These are phyloP conservation scores for Leccinum huronense DNA, from an alignment of 1,284 basidiomycete genomes.

Conservation along the genomic window DNA sequence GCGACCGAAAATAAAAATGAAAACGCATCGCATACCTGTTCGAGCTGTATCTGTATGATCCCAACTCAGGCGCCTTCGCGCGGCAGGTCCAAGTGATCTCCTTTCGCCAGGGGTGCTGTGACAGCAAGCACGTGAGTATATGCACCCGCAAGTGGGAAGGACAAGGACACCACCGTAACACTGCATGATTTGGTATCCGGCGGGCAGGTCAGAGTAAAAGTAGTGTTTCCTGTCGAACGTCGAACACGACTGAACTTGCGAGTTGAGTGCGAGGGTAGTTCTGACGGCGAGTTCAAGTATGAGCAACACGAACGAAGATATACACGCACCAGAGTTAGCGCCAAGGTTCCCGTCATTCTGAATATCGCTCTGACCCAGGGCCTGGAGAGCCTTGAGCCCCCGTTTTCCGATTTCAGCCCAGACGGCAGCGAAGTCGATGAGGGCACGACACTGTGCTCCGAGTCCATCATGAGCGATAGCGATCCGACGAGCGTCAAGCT, in stretches of 20 bases:
- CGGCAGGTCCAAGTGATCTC: conserved; percentile 60
- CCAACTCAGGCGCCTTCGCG: conserved; percentile 54
- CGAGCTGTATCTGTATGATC: conserved; percentile 93
- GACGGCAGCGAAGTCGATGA: no score
- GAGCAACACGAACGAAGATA: not conserved
- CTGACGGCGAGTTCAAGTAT: conserved; percentile 65
- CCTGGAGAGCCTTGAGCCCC: no score
- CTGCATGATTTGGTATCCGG: conserved; percentile 97
- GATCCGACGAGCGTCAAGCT: no score
- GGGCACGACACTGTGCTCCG: no score
- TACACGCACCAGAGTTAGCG: no score
- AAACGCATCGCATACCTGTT: conserved; percentile 67
- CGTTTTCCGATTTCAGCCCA: no score
- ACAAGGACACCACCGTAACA: conserved; percentile 63
- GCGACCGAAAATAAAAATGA: not conserved
- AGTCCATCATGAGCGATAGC: no score
- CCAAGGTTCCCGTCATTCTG: no score
- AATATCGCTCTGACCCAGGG: no score
- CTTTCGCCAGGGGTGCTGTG: conserved; percentile 75
- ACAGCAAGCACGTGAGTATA: not conserved
- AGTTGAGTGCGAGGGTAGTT: conserved; percentile 80
- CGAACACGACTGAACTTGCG: conserved; percentile 70
- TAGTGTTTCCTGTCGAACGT: conserved; percentile 98
- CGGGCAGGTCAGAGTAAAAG: conserved; percentile 93
- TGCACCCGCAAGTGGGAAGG: not conserved